These are phyloP conservation scores for Schoenoplectus tabernaemontani DNA, from an alignment of 202 grass and related monocot genomes.

Conservation along the genomic window DNA sequence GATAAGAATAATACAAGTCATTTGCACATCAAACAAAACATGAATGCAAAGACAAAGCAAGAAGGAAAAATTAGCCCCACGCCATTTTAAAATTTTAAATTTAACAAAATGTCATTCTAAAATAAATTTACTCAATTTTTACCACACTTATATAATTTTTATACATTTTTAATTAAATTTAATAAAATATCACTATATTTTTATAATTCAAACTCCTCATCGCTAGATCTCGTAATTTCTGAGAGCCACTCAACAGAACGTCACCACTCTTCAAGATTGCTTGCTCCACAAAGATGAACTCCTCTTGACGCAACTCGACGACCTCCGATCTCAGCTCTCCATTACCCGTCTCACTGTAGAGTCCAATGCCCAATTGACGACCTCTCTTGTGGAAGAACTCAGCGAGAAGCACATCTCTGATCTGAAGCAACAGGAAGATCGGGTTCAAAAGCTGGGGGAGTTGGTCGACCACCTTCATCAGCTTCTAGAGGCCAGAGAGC, in stretches of 20 bases:
- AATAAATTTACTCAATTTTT: no score
- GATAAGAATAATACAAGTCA: background rate
- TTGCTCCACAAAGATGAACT: constrained; percentile 55
- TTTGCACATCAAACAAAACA: background rate
- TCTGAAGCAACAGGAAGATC: constrained; percentile 59
- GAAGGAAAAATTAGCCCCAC: no score
- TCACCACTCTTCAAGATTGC: constrained; percentile 57
- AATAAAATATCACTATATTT: no score
- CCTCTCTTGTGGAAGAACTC: constrained; percentile 57
- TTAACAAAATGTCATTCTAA: no score
- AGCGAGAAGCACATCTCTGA: constrained; percentile 48
- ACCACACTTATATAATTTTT: no score
- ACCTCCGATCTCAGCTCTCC: constrained; percentile 50
- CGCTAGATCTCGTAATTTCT: no score
- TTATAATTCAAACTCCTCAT: no score
- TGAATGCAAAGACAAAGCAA: no score
- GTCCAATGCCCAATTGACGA: constrained; percentile 58
- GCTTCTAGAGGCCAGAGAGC: constrained; percentile 54
- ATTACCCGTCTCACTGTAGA: constrained; percentile 61
- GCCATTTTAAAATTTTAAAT: no score
- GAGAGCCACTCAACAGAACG: background rate
- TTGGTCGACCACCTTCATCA: constrained; percentile 61
- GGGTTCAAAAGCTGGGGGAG: constrained; percentile 67
- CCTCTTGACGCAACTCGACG: constrained; percentile 48
- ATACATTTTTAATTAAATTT: no score